Evolutionary conservation across 139 green algal species (phyloP), one percentile per base, ranked within the genome.

Genomic region (Volvox reticuliferus): DNA sequence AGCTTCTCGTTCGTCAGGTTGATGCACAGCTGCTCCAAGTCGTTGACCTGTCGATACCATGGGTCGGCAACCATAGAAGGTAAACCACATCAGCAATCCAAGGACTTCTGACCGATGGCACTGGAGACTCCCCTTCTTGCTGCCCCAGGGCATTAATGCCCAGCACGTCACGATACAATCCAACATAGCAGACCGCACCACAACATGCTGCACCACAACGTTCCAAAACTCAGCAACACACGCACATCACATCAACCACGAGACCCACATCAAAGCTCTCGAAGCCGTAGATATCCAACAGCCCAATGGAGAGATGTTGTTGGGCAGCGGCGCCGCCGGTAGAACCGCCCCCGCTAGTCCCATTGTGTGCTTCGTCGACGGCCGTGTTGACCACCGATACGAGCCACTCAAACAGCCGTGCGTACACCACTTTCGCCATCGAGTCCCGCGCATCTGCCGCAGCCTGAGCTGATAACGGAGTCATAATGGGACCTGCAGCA

Each of bases 201-300:
- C 44, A 55, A 9, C 44, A 55, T 9, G 9, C 44, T 55, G 44
- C 44, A 55, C 44, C 67, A 75, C 67, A 12, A 75, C 12, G 67
- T n/a, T n/a, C 67, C 9, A 75, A 12, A 2, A 28, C 67, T 5
- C 67, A 55, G 44, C 44, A 55, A 55, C 44, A 55, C 5, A 55
- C n/a, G n/a, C 5, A 55, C 44, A 55, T 55, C 44, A 55, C 44
- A 55, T 55, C 9, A 55, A 55, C 44, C 44, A 55, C 65, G 16
- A n/a, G 2, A 33, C 85, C 9, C 85, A 89, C 86, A 75, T 96
- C 95, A 93, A 99, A 99, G 30, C 90, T 94, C 94, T 99, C 97
- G 91, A 99, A 99, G 62, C 98, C 98, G 88, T 99, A 99, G 89
- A 99, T 99, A 90, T 99, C 98, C 67, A 99, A 95, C 88, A 99